Conservation (phyloP, 306 rosid species). For the Astragalus glycyphyllos region DNA sequence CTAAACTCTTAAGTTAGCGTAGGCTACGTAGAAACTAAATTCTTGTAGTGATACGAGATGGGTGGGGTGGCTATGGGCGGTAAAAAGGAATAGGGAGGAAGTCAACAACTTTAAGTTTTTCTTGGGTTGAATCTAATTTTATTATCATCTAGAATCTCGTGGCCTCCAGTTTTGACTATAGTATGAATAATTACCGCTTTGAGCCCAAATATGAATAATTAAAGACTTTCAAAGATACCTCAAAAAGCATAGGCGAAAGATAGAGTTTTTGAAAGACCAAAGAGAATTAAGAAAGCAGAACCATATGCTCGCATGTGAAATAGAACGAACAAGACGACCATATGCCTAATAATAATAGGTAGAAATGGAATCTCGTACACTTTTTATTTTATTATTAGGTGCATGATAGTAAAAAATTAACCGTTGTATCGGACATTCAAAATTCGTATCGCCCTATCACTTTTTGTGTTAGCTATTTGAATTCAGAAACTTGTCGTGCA, state of each 20-base stretch:
- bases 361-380: conserved; percentile 56
- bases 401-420: conserved; percentile 24
- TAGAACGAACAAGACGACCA: conserved; percentile 42
- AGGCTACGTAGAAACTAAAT: too few species aligned
- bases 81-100: neutral
- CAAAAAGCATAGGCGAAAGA: conserved; percentile 37
- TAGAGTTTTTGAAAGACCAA: conserved; percentile 26
- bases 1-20: too few species aligned
- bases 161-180: conserved; percentile 46
- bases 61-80: neutral
- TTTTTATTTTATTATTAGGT: conserved; percentile 13
- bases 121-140: conserved; percentile 10
- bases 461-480: neutral
- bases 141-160: conserved; percentile 34
- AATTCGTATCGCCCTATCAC: conserved; percentile 18
- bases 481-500: conserved; percentile 54
- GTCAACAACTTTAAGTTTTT: neutral
- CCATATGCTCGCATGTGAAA: conserved; percentile 53
- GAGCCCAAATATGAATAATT: conserved; percentile 2
- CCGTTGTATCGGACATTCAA: conserved; percentile 32
- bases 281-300: conserved; percentile 40
- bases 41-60: too few species aligned
- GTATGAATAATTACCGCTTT: neutral
- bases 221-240: conserved; percentile 41
- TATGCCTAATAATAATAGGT: conserved; percentile 31